A percentile compares a stretch with the other conserved stretches of the same genome.
Conservation (phyloP, 306 rosid genomes). For the Delonix regia region DNA sequence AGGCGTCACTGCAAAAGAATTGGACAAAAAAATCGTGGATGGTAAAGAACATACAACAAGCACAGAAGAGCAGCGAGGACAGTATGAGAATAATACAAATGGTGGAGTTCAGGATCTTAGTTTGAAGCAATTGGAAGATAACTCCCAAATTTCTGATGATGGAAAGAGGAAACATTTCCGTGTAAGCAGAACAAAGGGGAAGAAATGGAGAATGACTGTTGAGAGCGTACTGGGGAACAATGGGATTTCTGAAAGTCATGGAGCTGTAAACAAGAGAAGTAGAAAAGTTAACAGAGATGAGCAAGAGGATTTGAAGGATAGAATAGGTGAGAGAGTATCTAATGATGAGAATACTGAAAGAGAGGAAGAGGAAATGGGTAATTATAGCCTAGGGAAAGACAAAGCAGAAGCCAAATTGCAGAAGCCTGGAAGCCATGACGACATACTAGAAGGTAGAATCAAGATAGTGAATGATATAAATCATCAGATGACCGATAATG, state of each 20-base stretch:
- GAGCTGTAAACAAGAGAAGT: conserved; percentile 28
- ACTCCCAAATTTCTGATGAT: background rate
- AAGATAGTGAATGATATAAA: conserved; percentile 21
- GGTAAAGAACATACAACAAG: conserved; percentile 27
- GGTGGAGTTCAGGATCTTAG: conserved; percentile 21
- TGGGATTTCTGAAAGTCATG: conserved; percentile 32
- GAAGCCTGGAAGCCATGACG: conserved; percentile 34
- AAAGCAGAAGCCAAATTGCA: conserved; percentile 12
- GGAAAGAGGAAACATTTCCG: conserved; percentile 46
- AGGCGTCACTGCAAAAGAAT: conserved; percentile 3
- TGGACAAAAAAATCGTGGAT: conserved; percentile 7
- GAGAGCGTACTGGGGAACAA: conserved; percentile 44
- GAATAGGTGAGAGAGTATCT: conserved; percentile 28
- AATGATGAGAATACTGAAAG: conserved; percentile 10
- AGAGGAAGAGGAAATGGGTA: background rate
- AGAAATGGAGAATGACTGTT: conserved; percentile 50
- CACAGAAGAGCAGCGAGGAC: conserved; percentile 26
- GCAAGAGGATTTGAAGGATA: conserved; percentile 24
- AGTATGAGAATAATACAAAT: conserved; percentile 31
- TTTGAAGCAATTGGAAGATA: conserved; percentile 23
- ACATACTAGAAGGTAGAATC: conserved; percentile 21
- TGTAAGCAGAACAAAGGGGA: conserved; percentile 42
- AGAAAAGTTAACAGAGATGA: conserved; percentile 41
- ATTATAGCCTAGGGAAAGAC: conserved; percentile 24
- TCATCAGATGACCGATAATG: conserved; percentile 30